Percentiles rank a stretch among this genome's conserved stretches.
These are phyloP conservation scores for Cryomyces antarcticus DNA, from an alignment of 495 filamentous ascomycete genomes.

Conservation along the genomic window DNA sequence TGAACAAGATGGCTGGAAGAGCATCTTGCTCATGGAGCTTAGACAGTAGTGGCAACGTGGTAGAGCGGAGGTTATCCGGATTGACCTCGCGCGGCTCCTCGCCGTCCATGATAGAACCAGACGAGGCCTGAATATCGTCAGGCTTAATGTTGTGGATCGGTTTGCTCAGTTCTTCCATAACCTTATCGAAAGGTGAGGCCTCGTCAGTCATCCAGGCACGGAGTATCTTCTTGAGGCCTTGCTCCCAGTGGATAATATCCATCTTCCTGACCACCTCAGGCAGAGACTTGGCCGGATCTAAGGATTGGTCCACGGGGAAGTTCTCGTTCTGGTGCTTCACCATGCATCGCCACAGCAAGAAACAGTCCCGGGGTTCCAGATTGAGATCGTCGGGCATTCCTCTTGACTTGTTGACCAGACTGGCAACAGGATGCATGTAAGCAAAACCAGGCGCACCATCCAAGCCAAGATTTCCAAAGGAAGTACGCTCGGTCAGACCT, in stretches of 20 bases:
- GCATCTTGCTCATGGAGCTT: slow-evolving; percentile 41
- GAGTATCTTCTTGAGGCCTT: slow-evolving; percentile 35
- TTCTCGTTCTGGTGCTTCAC: slow-evolving; percentile 17
- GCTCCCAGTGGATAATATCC: slow-evolving; percentile 46
- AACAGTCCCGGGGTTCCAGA: slow-evolving; percentile 51
- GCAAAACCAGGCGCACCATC: slow-evolving; percentile 29
- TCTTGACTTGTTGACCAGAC: slow-evolving; percentile 34
- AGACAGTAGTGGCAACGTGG: slow-evolving; percentile 36
- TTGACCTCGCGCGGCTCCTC: slow-evolving; percentile 1
- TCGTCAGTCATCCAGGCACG: slow-evolving; percentile 35
- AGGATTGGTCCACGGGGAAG: slow-evolving; percentile 23
- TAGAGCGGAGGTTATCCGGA: slow-evolving; percentile 18
- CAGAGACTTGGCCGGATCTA: slow-evolving; percentile 26
- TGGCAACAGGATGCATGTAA: slow-evolving; percentile 50
- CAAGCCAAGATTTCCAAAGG: slow-evolving; percentile 26
- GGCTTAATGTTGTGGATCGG: slow-evolving; percentile 5
- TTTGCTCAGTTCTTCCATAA: slow-evolving; percentile 25
- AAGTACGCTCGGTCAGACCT: slow-evolving; percentile 26
- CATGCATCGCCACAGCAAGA: slow-evolving; percentile 42
- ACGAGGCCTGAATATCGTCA: background rate
- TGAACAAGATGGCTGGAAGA: slow-evolving; percentile 57
- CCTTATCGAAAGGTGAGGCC: slow-evolving; percentile 38
- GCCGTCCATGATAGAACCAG: background rate
- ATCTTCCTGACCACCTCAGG: slow-evolving; percentile 30
- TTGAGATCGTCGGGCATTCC: slow-evolving; percentile 42